Base-by-base conservation (phyloP, 192 early-diverging fungal genomes). In the Podila minutissima region DNA sequence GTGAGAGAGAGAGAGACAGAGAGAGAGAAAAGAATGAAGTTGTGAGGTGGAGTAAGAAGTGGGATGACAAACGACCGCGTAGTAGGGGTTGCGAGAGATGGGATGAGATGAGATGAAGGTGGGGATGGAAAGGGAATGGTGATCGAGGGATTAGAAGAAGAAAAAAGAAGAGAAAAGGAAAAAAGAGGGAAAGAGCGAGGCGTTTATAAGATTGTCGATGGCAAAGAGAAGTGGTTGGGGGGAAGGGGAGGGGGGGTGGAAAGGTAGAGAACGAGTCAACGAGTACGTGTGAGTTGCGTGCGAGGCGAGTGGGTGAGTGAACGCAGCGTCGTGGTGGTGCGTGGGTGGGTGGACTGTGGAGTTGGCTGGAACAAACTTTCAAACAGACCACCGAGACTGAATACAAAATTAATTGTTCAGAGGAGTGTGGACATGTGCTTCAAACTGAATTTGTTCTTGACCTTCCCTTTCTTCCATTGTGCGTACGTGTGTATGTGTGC, bases 81-180 rank as follows among this genome's bases (percentile, higher is more conserved):
- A 46, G 15, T 46, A 46, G 15, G 2, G 15, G 15, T 12, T 46
- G 41, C 41, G 41, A 46, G 41, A 46, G 15, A 46, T 15, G 41
- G 41, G 41, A 46, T 46, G 41, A 46, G 41, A 46, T 46, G 41
- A 46, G 41, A 17, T 10, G 19, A 24, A 28, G 64, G 57, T 48
- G 38, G n/a, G 59, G 64, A 49, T 19, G 53, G 35, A 59, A 66
- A 26, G 55, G 64, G 58, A 64, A 71, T 71, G 62, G 38, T 59
- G 58, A 55, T 74, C 73, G 66, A 76, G 46, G 29, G 62, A 67
- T 22, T 22, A 26, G 48, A 71, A 67, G 50, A 57, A 46, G 57
- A 69, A 51, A 32, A 62, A 24, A 7, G 68, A 59, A 15, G 31
- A 74, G 32, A 55, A 60, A 67, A 65, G 55, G 32, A 62, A n/a